Conservation (phyloP, 1,139 yeast genomes). For the Magnusiomyces fungicola region DNA sequence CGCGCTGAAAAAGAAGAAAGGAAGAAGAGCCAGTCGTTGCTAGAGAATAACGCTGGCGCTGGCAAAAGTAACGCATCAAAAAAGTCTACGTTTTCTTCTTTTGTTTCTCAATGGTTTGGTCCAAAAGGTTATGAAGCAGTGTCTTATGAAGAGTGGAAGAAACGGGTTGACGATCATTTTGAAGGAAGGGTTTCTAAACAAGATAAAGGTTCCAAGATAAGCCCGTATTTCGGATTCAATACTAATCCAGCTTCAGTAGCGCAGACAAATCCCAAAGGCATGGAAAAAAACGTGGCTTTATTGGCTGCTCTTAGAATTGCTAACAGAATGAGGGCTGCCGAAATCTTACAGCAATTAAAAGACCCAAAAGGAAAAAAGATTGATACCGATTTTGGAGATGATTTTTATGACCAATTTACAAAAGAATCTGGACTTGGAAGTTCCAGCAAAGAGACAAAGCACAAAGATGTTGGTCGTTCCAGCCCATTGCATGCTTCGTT, state of each 20-base stretch:
- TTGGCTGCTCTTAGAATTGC: neutral
- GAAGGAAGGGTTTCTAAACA: too few species aligned
- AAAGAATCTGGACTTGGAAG: neutral
- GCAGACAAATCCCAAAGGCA: neutral
- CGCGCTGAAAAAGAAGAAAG: constrained; percentile 16
- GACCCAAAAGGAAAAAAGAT: neutral
- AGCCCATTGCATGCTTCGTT: neutral
- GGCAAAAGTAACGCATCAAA: neutral
- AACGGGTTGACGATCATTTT: constrained; percentile 3
- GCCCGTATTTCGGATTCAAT: neutral
- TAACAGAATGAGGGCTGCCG: neutral
- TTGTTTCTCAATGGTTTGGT: constrained; percentile 31
- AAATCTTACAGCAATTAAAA: neutral
- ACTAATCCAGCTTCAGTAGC: neutral
- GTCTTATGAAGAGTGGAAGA: constrained; percentile 28
- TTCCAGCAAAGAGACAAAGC: neutral
- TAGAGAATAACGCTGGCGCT: neutral
- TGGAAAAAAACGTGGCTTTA: neutral
- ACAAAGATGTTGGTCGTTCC: neutral
- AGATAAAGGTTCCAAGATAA: neutral
- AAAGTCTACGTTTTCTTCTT: constrained; percentile 20
- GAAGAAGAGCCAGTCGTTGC: too few species aligned
- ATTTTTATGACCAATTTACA: neutral
- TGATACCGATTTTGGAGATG: neutral
- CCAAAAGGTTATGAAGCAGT: constrained; percentile 28